A percentile compares a stretch with the other conserved stretches of the same genome.
Conservation (phyloP, 805 yeast species). For the Metschnikowia similis region DNA sequence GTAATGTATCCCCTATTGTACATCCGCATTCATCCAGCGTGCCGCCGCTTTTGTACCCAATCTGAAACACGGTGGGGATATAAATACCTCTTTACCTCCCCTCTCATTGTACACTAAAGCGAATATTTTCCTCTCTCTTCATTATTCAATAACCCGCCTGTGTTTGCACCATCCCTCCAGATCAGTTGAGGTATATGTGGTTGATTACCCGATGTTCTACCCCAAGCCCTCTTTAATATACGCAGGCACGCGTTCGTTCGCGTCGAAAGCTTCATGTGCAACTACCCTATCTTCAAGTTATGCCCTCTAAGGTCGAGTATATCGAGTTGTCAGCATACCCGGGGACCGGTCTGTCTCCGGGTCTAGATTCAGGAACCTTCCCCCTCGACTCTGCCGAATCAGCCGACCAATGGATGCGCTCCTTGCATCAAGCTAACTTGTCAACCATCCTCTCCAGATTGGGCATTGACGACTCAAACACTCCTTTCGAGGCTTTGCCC, state of each 20-base stretch:
- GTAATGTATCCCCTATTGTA: background rate
- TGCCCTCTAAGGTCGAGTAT: conserved; percentile 9
- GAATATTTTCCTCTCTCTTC: background rate
- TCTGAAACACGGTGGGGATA: conserved; percentile 1
- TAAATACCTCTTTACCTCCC: background rate
- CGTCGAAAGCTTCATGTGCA: background rate
- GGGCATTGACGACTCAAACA: conserved; percentile 5
- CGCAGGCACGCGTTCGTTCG: conserved; percentile 1
- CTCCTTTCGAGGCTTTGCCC: conserved; percentile 7
- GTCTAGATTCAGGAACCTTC: background rate
- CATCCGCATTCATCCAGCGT: background rate
- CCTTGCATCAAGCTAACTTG: conserved; percentile 4
- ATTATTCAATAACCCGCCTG: too few relatives aligned
- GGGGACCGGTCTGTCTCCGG: background rate
- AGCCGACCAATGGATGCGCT: background rate
- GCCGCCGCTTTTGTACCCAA: background rate
- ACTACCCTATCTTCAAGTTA: background rate
- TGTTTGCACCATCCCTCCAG: too few relatives aligned
- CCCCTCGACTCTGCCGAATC: background rate
- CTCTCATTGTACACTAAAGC: background rate
- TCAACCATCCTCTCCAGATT: conserved; percentile 9
- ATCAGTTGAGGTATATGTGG: too few relatives aligned
- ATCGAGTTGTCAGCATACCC: conserved; percentile 11
- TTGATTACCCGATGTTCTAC: background rate
- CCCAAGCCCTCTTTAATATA: conserved; percentile 1